Conservation (phyloP, 1,284 basidiomycete genomes). For the Puccinia hordei region DNA sequence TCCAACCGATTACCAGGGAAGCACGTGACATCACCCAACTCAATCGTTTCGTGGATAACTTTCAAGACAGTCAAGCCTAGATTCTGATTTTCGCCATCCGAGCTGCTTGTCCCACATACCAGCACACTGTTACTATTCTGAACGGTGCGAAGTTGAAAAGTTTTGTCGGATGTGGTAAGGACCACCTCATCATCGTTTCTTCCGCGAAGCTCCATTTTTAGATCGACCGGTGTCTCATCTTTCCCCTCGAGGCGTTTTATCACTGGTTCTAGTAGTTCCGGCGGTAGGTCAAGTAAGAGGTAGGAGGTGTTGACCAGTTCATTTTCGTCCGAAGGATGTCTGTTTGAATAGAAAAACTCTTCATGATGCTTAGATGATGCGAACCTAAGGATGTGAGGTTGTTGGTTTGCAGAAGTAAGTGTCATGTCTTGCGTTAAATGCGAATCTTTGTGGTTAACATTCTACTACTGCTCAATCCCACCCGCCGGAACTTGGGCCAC, state of each 20-base stretch:
- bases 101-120: conserved; percentile 30
- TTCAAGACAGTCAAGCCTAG: conserved; percentile 32
- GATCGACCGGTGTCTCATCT: background rate
- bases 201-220: conserved; percentile 45
- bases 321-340: conserved; percentile 3
- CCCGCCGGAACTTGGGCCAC: too few species aligned
- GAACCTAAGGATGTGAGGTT: conserved; percentile 14
- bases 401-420: background rate
- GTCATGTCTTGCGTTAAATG: background rate
- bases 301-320: conserved; percentile 36
- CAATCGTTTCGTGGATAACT: conserved; percentile 43
- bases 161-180: conserved; percentile 35
- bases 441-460: too few species aligned
- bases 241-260: conserved; percentile 13
- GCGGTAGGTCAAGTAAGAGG: conserved; percentile 39
- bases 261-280: conserved; percentile 39
- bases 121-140: conserved; percentile 50
- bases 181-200: conserved; percentile 42
- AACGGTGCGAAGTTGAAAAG: conserved; percentile 42
- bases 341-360: conserved; percentile 22
- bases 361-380: conserved; percentile 8
- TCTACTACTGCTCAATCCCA: too few species aligned
- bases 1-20: conserved; percentile 42
- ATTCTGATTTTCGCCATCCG: background rate
- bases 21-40: conserved; percentile 23